Evolutionary conservation across 495 filamentous ascomycete species (phyloP).

Genomic region (Chaetomium fimeti): DNA sequence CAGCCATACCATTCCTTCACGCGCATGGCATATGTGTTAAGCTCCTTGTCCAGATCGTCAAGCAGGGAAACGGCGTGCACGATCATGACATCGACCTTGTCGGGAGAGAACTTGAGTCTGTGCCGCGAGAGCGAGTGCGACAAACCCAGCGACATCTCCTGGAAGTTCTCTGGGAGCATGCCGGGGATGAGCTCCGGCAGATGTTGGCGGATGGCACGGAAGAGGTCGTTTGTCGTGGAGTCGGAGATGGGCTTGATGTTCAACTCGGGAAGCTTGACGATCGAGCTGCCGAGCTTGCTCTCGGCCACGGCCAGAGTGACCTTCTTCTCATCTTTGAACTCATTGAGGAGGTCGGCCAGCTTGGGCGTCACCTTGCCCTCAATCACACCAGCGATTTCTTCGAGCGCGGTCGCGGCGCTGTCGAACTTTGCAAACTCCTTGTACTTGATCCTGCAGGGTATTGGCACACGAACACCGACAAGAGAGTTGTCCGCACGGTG

Average conservation of each 20-base stretch:
- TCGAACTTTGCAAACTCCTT: conserved; percentile 98
- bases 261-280: conserved; percentile 86
- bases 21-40: conserved; percentile 98
- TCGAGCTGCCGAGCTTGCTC: conserved; percentile 87
- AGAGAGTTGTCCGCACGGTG: not conserved
- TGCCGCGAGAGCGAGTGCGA: conserved; percentile 97
- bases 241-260: conserved; percentile 84
- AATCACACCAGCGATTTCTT: conserved; percentile 81
- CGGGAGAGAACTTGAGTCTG: conserved; percentile 97
- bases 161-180: conserved; percentile 77
- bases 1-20: conserved; percentile 99
- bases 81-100: conserved; percentile 99
- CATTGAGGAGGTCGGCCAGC: conserved; percentile 74
- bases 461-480: conserved; percentile 20
- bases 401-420: conserved; percentile 78
- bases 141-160: conserved; percentile 90
- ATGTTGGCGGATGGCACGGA: conserved; percentile 89
- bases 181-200: conserved; percentile 88
- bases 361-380: conserved; percentile 97
- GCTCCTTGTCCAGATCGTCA: conserved; percentile 96
- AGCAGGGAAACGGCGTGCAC: conserved; percentile 92
- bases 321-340: conserved; percentile 97
- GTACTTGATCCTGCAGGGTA: conserved; percentile 69
- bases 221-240: conserved; percentile 79
- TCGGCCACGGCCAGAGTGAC: conserved; percentile 92